Percentiles rank a stretch among this genome's conserved stretches.
phyloP scores from a whole-genome alignment of 148 eudicot species.

The Nyssa sinensis region DNA sequence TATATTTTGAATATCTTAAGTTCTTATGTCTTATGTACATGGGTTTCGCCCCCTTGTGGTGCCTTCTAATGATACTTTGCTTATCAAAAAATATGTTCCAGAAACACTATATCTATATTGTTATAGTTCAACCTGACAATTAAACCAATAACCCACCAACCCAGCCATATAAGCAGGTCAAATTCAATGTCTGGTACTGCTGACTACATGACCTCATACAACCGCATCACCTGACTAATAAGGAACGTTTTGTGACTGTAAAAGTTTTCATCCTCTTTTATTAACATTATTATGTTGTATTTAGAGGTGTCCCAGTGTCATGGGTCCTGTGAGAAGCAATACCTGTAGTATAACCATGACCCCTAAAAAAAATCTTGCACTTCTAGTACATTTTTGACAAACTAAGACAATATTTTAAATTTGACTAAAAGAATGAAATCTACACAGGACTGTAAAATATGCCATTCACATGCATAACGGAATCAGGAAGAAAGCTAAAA shows the following conservation, averaged over 20 bases:
- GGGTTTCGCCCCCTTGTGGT: too few relatives aligned
- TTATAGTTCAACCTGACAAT: neutral
- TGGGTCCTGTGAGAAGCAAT: neutral
- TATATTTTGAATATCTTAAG: too few relatives aligned
- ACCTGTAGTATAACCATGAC: neutral
- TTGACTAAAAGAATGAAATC: too few relatives aligned
- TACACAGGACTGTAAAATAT: neutral
- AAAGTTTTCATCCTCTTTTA: neutral
- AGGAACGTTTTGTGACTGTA: neutral
- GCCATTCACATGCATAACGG: neutral
- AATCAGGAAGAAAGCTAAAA: neutral
- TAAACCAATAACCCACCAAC: neutral
- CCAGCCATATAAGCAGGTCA: too few relatives aligned
- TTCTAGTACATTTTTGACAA: too few relatives aligned
- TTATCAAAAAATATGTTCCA: too few relatives aligned
- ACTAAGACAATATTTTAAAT: too few relatives aligned
- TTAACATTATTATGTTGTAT: neutral
- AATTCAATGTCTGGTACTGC: neutral
- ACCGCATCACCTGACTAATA: neutral
- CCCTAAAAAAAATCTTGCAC: neutral
- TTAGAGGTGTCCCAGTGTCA: neutral
- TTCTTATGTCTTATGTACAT: too few relatives aligned
- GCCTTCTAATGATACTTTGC: too few relatives aligned
- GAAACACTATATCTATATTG: too few relatives aligned
- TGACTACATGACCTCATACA: neutral